Evolutionary conservation across 1,139 yeast species (phyloP).

Genomic region (Pneumocystis canis): DNA sequence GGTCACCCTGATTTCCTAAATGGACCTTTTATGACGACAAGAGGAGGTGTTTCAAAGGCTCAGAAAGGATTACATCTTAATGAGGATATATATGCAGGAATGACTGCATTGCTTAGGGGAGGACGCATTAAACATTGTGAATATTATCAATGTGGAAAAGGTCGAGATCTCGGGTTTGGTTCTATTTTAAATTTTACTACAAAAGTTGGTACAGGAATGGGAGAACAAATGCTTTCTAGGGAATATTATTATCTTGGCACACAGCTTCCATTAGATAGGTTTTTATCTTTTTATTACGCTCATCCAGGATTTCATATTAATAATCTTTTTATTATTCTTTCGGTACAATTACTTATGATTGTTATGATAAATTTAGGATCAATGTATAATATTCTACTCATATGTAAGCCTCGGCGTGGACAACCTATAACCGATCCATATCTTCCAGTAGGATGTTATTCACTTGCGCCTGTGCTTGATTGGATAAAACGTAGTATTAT

Average conservation of each 20-base stretch:
- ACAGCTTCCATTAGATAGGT: constrained; percentile 91
- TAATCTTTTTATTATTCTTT: constrained; percentile 85
- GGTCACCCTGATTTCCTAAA: constrained; percentile 99
- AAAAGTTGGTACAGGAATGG: constrained; percentile 99
- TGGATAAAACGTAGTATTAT: constrained; percentile 96
- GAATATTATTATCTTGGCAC: constrained; percentile 96
- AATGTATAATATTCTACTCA: constrained; percentile 75
- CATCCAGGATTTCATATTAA: constrained; percentile 99
- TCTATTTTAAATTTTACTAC: constrained; percentile 97
- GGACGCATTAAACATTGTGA: constrained; percentile 99
- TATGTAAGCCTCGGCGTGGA: constrained; percentile 72
- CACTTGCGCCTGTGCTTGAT: constrained; percentile 74
- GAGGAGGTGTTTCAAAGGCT: constrained; percentile 99
- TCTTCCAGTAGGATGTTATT: constrained; percentile 88
- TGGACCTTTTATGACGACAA: constrained; percentile 84
- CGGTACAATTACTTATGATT: constrained; percentile 84
- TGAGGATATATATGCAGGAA: constrained; percentile 99
- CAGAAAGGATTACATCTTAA: constrained; percentile 96
- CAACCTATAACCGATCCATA: constrained; percentile 73
- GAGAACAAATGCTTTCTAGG: constrained; percentile 97
- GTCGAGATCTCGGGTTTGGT: constrained; percentile 99
- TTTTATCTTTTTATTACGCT: constrained; percentile 93
- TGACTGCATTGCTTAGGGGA: constrained; percentile 94
- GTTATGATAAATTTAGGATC: constrained; percentile 84
- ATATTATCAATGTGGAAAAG: constrained; percentile 99